phyloP scores from a whole-genome alignment of 495 filamentous ascomycete species.

The Penicillium egyptiacum region DNA sequence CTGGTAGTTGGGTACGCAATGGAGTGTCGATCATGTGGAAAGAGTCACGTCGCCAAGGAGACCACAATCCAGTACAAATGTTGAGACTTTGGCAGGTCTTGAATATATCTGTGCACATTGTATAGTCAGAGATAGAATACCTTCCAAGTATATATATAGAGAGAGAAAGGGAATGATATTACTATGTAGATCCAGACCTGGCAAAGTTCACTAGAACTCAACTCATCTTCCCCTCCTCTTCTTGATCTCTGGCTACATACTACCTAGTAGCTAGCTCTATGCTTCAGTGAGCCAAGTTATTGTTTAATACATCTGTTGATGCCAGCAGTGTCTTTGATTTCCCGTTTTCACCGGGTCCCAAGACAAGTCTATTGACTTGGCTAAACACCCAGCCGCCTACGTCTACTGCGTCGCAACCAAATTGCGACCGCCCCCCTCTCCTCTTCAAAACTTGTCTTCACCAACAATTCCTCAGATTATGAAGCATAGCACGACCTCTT shows the following conservation, averaged over 20 bases:
- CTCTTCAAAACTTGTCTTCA: slow-evolving; percentile 12
- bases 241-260: not conserved
- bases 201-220: not conserved
- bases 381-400: slow-evolving; percentile 12
- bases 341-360: slow-evolving; percentile 2
- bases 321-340: not conserved
- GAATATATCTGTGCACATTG: not conserved
- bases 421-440: slow-evolving; percentile 24
- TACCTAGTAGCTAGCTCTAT: slow-evolving; percentile 3
- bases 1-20: slow-evolving; percentile 32
- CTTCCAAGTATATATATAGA: not conserved
- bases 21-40: slow-evolving; percentile 21
- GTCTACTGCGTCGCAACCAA: slow-evolving; percentile 17
- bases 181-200: not conserved
- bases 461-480: slow-evolving; percentile 31
- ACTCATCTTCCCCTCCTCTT: slow-evolving; percentile 8
- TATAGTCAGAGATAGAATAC: not conserved
- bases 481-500: slow-evolving; percentile 25
- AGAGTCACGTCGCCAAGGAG: slow-evolving; percentile 25
- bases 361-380: slow-evolving; percentile 6
- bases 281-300: not conserved
- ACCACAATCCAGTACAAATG: slow-evolving; percentile 20
- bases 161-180: not conserved
- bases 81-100: not conserved
- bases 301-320: slow-evolving; percentile 1